A percentile compares a stretch with the other conserved stretches of the same genome.
Evolutionary conservation across 108 stramenopile species (phyloP).

Genomic region (Skeletonema tropicum): DNA sequence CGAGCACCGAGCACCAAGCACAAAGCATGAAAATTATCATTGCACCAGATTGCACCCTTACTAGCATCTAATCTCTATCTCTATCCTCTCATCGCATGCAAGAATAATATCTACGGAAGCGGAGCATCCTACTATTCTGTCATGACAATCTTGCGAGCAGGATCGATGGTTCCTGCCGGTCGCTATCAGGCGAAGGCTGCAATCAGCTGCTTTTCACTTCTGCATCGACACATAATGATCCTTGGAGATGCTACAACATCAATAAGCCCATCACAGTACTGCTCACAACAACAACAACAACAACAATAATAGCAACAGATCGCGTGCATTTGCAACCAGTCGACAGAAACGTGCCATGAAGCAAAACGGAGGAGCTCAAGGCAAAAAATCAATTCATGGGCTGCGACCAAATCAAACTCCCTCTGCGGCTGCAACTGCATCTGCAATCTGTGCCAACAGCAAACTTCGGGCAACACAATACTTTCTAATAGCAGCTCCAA

Average conservation of each 20-base stretch:
- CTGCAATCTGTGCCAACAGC: background rate
- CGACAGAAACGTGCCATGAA: slow-evolving; percentile 33
- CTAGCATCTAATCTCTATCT: too few species aligned
- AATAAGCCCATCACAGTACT: background rate
- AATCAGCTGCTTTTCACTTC: background rate
- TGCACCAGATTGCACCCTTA: too few species aligned
- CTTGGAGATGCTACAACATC: background rate
- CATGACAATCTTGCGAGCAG: background rate
- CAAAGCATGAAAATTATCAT: too few species aligned
- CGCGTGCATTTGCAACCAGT: slow-evolving; percentile 21
- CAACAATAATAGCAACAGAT: background rate
- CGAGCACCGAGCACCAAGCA: too few species aligned
- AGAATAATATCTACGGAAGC: too few species aligned
- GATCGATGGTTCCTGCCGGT: background rate
- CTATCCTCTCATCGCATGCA: too few species aligned
- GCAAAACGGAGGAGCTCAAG: background rate
- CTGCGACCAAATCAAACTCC: slow-evolving; percentile 44
- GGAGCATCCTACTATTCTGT: too few species aligned
- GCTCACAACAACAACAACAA: background rate
- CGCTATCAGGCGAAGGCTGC: background rate
- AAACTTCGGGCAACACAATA: background rate
- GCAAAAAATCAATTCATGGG: slow-evolving; percentile 24
- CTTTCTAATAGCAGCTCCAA: background rate
- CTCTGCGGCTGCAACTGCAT: slow-evolving; percentile 19
- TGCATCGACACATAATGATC: background rate